These are phyloP conservation scores for Scenedesmus sp. DNA, from an alignment of 163 green algal genomes.

Conservation along the genomic window DNA sequence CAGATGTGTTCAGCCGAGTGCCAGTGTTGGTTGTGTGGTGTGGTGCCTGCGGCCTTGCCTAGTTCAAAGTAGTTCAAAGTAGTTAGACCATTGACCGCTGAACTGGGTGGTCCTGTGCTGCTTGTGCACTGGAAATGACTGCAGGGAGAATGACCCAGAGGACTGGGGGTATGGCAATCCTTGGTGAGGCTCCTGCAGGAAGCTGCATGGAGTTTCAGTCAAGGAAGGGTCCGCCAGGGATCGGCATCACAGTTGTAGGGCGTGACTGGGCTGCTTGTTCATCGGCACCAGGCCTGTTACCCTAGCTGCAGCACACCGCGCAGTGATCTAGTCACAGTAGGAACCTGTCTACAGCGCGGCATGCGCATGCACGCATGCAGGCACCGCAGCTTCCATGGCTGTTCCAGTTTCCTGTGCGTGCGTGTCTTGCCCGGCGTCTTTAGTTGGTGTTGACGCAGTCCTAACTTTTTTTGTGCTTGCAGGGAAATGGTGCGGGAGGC, in stretches of 20 bases:
- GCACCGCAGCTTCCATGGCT: neutral
- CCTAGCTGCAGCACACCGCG: neutral
- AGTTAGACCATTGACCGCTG: neutral
- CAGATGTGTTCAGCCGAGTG: no score
- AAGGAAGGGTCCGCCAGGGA: no score
- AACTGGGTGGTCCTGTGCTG: neutral
- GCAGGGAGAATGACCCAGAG: slow-evolving; percentile 42
- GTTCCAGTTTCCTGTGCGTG: neutral
- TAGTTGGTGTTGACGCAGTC: neutral
- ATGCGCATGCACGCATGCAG: neutral
- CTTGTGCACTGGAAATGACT: neutral
- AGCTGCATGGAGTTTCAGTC: neutral
- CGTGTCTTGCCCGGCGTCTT: neutral
- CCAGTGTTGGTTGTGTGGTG: no score
- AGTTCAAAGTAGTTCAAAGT: no score
- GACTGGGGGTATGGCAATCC: slow-evolving; percentile 44
- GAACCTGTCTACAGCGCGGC: no score
- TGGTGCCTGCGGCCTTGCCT: no score
- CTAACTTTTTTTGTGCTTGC: neutral
- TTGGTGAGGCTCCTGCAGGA: neutral
- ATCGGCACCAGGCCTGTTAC: neutral
- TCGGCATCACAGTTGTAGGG: no score
- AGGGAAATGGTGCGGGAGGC: slow-evolving; percentile 31
- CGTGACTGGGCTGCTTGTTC: neutral
- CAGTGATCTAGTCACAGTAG: neutral